Evolutionary conservation across 208 protist species (phyloP).

Genomic region (Phytomonas sp.): DNA sequence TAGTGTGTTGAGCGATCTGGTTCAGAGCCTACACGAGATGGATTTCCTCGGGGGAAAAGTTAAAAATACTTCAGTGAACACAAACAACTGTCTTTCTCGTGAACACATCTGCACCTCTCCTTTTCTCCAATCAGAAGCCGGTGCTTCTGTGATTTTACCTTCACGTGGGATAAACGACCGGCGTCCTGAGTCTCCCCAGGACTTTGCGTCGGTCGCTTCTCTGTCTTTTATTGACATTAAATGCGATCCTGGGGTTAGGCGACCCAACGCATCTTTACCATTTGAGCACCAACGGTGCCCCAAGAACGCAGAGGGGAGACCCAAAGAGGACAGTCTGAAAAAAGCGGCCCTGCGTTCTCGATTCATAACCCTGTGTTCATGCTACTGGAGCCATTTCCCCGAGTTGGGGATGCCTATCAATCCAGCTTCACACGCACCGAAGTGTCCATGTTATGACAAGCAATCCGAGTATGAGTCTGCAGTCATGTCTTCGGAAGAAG

Average conservation of each 20-base stretch:
- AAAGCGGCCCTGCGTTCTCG: slow-evolving; percentile 19
- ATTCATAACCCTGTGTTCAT: slow-evolving; percentile 22
- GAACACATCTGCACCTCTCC: neutral
- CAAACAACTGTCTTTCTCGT: neutral
- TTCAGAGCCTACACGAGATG: neutral
- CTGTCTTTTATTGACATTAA: neutral
- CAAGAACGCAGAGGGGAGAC: neutral
- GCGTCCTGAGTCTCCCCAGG: neutral
- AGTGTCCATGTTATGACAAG: slow-evolving; percentile 42
- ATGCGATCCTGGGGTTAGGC: neutral
- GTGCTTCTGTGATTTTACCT: neutral
- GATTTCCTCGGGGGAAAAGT: neutral
- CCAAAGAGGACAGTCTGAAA: neutral
- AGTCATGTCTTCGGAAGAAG: neutral
- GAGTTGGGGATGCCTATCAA: slow-evolving; percentile 58
- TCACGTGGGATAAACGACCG: neutral
- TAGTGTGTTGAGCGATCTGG: neutral
- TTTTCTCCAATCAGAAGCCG: neutral
- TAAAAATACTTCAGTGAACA: neutral
- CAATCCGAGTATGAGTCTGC: slow-evolving; percentile 19
- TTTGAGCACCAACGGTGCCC: neutral
- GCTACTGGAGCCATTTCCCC: slow-evolving; percentile 35
- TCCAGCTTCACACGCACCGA: slow-evolving; percentile 49
- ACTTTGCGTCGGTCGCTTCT: neutral
- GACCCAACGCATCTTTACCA: neutral